Base-by-base conservation (phyloP, 108 stramenopile species). In the Heterococcus sp. region DNA sequence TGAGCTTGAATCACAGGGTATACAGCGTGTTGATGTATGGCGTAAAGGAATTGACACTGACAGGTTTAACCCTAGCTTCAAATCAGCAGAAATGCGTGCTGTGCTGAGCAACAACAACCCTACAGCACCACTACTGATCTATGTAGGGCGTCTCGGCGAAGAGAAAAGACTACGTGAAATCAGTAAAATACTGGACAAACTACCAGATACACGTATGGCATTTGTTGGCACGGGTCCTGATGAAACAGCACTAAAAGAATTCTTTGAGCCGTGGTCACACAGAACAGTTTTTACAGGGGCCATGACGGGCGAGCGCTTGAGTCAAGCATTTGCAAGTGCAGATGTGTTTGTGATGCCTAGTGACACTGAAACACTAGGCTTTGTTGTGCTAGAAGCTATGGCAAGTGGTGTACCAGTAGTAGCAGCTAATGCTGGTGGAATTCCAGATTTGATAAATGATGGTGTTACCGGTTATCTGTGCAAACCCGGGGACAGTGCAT, bases 121-220 rank as follows among this genome's bases (percentile, higher is more conserved):
- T 8, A 91, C 93, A 63, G 93, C 94, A 72, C 93, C 94, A 38
- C 74, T 95, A 14, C 67, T 97, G 68, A 90, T 95, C 5, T 95
- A 95, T 84, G 91, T 97, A 1, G 96, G 96, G 32, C 86, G 96
- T 36, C 76, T 97, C 33, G 94, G 91, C 0, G 85, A 87, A 3
- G 96, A 97, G 87, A 97, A 88, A 79, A 78, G 83, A 34, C 35
- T 88, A 38, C 37, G 77, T 31, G 66, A 80, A 5, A 29, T 88
- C 1, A 31, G 36, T 29, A 79, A 37, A 11, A 80, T 88, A 21
- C 37, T 88, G 4, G 73, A 95, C 79, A 69, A 72, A 38, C 32
- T 80, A 0, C 87, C 87, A 0, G 68, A 46, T 8, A 46, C 69
- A 1, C 63, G 87, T 34, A 72, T 87, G 35, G 92, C 95, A 71